These are phyloP conservation scores for Fusarium veterinarium DNA, from an alignment of 2,329 filamentous ascomycete genomes.

Conservation along the genomic window DNA sequence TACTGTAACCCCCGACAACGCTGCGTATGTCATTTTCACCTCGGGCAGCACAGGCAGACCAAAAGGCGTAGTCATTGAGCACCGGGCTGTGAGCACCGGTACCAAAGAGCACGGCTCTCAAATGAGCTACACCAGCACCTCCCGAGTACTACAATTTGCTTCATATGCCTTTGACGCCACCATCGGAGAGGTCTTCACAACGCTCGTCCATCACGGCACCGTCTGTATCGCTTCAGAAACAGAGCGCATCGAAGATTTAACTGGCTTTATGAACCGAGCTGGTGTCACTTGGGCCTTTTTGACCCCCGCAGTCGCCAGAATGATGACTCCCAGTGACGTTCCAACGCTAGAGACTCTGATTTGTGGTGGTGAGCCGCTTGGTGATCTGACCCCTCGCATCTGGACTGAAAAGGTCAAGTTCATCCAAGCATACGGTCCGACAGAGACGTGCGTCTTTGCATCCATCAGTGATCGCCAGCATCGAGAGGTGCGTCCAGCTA, in stretches of 20 bases:
- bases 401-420: slow-evolving; percentile 25
- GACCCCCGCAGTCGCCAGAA: not conserved
- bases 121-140: not conserved
- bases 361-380: not conserved
- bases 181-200: not conserved
- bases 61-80: not conserved
- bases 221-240: not conserved
- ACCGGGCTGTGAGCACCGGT: not conserved
- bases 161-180: not conserved
- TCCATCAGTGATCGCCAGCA: slow-evolving; percentile 13
- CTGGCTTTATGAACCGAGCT: not conserved
- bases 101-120: not conserved
- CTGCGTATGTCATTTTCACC: not conserved
- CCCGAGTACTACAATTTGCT: not conserved
- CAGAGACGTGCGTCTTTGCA: slow-evolving; percentile 25
- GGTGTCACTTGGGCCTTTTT: not conserved
- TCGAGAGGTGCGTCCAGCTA: not conserved
- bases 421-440: slow-evolving; percentile 40
- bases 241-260: not conserved
- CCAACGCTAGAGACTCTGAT: not conserved
- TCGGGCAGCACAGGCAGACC: not conserved
- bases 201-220: not conserved
- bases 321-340: not conserved
- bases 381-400: slow-evolving; percentile 1
- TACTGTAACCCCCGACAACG: not conserved